phyloP scores from a whole-genome alignment of 2,329 filamentous ascomycete species.

The Orbilia oligospora region DNA sequence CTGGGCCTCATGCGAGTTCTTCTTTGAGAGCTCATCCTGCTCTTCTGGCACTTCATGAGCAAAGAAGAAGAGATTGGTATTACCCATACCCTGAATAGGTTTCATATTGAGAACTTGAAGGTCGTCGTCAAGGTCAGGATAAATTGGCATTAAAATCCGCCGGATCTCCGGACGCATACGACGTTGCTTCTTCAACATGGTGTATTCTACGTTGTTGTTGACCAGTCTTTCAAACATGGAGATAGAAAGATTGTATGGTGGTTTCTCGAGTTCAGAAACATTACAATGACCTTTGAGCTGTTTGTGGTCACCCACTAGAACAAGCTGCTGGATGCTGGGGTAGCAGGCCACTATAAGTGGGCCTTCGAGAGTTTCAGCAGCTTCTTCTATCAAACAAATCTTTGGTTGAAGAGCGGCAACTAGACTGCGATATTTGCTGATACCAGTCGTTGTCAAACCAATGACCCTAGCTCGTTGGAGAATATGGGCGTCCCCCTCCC shows the following conservation, averaged over 20 bases:
- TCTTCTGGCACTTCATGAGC: conserved; percentile 64
- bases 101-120: conserved; percentile 70
- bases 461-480: conserved; percentile 75
- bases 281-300: conserved; percentile 81
- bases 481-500: conserved; percentile 74
- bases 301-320: conserved; percentile 82
- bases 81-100: conserved; percentile 75
- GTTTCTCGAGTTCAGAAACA: conserved; percentile 72
- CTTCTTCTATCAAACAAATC: conserved; percentile 82
- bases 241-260: conserved; percentile 78
- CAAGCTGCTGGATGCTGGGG: conserved; percentile 71
- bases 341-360: conserved; percentile 72
- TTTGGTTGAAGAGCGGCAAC: conserved; percentile 77
- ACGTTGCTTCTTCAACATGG: conserved; percentile 78
- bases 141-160: conserved; percentile 70
- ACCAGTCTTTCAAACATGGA: conserved; percentile 86
- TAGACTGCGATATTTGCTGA: conserved; percentile 83
- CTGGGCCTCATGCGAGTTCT: conserved; percentile 79
- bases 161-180: conserved; percentile 79
- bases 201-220: conserved; percentile 75
- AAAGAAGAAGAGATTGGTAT: conserved; percentile 72
- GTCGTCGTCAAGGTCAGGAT: conserved; percentile 74
- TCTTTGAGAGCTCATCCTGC: conserved; percentile 76
- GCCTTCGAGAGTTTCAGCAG: conserved; percentile 81
- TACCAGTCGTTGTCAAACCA: conserved; percentile 82